Evolutionary conservation across 139 green algal genomes (phyloP).

Genomic region (Gonium pectorale): DNA sequence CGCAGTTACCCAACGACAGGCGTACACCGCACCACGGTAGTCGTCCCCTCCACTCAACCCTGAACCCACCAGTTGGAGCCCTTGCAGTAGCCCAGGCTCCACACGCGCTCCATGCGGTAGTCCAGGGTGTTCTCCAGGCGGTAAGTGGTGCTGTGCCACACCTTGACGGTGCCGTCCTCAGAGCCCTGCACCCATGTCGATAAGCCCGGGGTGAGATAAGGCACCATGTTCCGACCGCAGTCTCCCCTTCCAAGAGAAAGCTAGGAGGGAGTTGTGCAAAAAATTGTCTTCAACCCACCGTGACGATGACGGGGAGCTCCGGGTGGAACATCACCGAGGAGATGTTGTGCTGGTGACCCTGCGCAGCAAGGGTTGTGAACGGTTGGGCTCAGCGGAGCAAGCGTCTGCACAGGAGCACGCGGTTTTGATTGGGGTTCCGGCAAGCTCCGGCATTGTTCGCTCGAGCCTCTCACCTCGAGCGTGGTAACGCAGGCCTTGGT

Average conservation of each 20-base stretch:
- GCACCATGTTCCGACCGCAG: no score
- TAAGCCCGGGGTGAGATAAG: no score
- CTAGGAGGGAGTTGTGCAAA: neutral
- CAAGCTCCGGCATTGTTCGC: neutral
- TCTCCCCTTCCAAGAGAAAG: no score
- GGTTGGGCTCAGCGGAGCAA: neutral
- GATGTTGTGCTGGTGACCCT: conserved; percentile 93
- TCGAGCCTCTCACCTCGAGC: conserved; percentile 68
- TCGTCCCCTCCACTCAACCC: no score
- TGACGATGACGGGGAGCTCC: conserved; percentile 97
- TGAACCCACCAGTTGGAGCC: conserved; percentile 85
- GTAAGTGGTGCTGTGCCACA: conserved; percentile 99
- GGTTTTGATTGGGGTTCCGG: neutral
- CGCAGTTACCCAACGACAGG: neutral
- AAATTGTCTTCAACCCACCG: conserved; percentile 45
- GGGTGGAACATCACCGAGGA: conserved; percentile 94
- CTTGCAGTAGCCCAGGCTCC: conserved; percentile 88
- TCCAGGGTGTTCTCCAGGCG: conserved; percentile 95
- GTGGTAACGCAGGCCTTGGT: conserved; percentile 99
- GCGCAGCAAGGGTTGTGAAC: neutral
- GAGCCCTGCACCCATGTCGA: conserved; percentile 57
- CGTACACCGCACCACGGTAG: no score
- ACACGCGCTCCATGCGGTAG: conserved; percentile 98
- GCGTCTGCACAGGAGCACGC: no score
- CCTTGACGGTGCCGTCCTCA: conserved; percentile 96